These are phyloP conservation scores for Rhynchosporium secalis DNA, from an alignment of 2,329 filamentous ascomycete species.

Conservation along the genomic window DNA sequence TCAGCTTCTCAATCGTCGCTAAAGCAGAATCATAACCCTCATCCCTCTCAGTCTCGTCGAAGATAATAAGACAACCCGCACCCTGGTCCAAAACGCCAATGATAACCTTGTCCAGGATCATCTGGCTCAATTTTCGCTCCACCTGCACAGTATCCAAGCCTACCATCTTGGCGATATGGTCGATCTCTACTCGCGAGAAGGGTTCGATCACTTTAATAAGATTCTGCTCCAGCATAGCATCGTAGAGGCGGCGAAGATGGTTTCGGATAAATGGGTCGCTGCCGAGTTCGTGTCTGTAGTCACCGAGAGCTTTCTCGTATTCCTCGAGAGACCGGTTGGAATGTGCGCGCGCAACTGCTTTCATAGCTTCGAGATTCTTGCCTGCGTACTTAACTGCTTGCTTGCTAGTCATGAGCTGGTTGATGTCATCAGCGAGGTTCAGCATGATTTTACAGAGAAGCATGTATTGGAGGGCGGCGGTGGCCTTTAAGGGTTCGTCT, in stretches of 20 bases:
- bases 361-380: slow-evolving; percentile 97
- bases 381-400: slow-evolving; percentile 95
- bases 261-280: slow-evolving; percentile 96
- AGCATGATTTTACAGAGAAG: slow-evolving; percentile 99
- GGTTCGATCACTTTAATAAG: slow-evolving; percentile 99
- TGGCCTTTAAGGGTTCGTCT: slow-evolving; percentile 85
- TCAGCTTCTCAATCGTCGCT: slow-evolving; percentile 93
- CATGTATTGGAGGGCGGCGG: slow-evolving; percentile 98
- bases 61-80: slow-evolving; percentile 95
- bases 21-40: slow-evolving; percentile 92
- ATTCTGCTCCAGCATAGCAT: slow-evolving; percentile 99
- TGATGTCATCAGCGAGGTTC: slow-evolving; percentile 94
- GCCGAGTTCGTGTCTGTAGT: slow-evolving; percentile 91
- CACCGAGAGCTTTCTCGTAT: slow-evolving; percentile 88
- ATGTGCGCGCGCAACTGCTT: slow-evolving; percentile 94
- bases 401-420: slow-evolving; percentile 90
- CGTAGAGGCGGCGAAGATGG: slow-evolving; percentile 92
- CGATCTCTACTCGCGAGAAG: slow-evolving; percentile 95
- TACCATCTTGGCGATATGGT: slow-evolving; percentile 96
- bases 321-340: slow-evolving; percentile 94
- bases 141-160: slow-evolving; percentile 94
- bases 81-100: slow-evolving; percentile 96
- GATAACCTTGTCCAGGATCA: slow-evolving; percentile 99
- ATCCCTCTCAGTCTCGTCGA: slow-evolving; percentile 90
- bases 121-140: slow-evolving; percentile 96